These are phyloP conservation scores for Plasmodium falciparum DNA, from an alignment of 169 alveolate genomes.

Conservation along the genomic window DNA sequence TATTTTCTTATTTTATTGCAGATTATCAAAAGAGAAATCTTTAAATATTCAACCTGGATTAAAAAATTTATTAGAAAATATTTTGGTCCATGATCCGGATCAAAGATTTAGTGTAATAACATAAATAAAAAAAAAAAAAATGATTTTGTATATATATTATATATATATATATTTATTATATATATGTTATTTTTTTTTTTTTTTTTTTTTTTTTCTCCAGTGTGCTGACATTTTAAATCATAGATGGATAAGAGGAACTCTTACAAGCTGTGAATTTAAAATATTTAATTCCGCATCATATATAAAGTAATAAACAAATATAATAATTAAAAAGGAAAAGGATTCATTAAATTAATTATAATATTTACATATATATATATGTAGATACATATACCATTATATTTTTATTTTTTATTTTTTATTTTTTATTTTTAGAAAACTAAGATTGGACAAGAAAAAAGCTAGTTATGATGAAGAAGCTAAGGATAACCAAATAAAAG, in stretches of 20 bases:
- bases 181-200: background rate
- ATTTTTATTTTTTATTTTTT: background rate
- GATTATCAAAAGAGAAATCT: constrained; percentile 66
- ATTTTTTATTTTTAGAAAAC: constrained; percentile 18
- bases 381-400: background rate
- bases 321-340: too few species aligned
- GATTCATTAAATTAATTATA: background rate
- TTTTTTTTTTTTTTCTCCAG: constrained; percentile 31
- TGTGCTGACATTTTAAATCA: constrained; percentile 70
- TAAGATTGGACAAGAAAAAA: constrained; percentile 43
- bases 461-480: constrained; percentile 15
- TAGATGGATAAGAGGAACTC: constrained; percentile 76
- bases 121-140: constrained; percentile 1
- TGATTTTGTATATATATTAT: background rate
- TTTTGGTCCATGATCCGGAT: constrained; percentile 71
- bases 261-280: constrained; percentile 68
- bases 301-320: constrained; percentile 36
- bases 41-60: constrained; percentile 67
- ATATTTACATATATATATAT: background rate
- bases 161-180: background rate
- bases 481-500: constrained; percentile 51
- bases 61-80: constrained; percentile 65
- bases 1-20: constrained; percentile 3
- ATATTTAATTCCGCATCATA: constrained; percentile 71
- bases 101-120: constrained; percentile 65